These are phyloP conservation scores for Verticillium isaacii DNA, from an alignment of 2,329 filamentous ascomycete genomes.

Conservation along the genomic window DNA sequence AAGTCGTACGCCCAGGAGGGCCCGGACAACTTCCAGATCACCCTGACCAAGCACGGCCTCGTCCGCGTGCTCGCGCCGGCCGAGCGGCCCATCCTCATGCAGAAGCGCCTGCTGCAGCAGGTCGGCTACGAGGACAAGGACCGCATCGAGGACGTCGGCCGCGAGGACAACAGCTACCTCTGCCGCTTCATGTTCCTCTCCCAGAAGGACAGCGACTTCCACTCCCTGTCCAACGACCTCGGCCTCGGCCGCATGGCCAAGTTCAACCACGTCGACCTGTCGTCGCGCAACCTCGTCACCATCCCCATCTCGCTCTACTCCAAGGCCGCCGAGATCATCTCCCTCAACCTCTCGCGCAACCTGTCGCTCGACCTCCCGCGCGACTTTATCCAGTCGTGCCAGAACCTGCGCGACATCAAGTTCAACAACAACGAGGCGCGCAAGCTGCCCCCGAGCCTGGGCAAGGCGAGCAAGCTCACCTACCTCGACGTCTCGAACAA, in stretches of 20 bases:
- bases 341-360: slow-evolving; percentile 89
- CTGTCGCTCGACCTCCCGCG: slow-evolving; percentile 87
- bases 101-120: slow-evolving; percentile 86
- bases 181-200: slow-evolving; percentile 95
- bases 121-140: slow-evolving; percentile 86
- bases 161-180: slow-evolving; percentile 96
- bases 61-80: slow-evolving; percentile 72
- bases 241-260: slow-evolving; percentile 80
- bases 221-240: slow-evolving; percentile 68
- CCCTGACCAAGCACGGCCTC: slow-evolving; percentile 88
- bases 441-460: slow-evolving; percentile 77
- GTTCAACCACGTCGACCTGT: slow-evolving; percentile 89
- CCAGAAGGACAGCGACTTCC: slow-evolving; percentile 77
- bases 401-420: slow-evolving; percentile 89
- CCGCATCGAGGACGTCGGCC: slow-evolving; percentile 84
- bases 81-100: slow-evolving; percentile 84
- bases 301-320: slow-evolving; percentile 94
- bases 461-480: slow-evolving; percentile 74
- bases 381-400: slow-evolving; percentile 93
- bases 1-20: slow-evolving; percentile 92
- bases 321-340: slow-evolving; percentile 88
- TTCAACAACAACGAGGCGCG: slow-evolving; percentile 92
- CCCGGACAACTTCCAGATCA: slow-evolving; percentile 90
- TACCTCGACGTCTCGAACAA: slow-evolving; percentile 96
- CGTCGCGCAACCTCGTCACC: slow-evolving; percentile 83